Evolutionary conservation across 257 asterid species (phyloP).

Genomic region (Solanum corneliomulleri): DNA sequence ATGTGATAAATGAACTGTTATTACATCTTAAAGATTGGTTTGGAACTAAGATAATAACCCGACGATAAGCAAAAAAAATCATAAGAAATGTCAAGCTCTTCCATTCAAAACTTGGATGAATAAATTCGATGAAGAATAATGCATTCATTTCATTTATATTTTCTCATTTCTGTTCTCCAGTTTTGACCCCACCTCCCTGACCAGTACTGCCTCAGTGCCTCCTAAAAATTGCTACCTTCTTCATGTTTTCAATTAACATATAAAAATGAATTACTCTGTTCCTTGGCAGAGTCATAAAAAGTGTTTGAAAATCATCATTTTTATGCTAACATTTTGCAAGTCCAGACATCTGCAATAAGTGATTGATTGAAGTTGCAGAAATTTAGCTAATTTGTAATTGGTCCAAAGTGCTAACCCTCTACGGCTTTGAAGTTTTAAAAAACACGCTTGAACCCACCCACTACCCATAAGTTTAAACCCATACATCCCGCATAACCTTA

Average conservation of each 20-base stretch:
- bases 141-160: slow-evolving; percentile 10
- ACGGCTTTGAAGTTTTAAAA: not conserved
- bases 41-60: not conserved
- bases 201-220: not conserved
- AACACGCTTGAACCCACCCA: not conserved
- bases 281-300: not conserved
- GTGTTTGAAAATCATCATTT: slow-evolving; percentile 1
- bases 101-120: not conserved
- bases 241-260: not conserved
- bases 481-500: not conserved
- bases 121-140: not conserved
- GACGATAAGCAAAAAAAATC: not conserved
- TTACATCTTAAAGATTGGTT: not conserved
- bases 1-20: not conserved
- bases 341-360: not conserved
- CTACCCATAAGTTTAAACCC: not conserved
- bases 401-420: not conserved
- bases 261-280: not conserved
- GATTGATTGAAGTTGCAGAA: not conserved
- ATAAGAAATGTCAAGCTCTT: not conserved
- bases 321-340: slow-evolving; percentile 1
- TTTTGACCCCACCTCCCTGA: not conserved
- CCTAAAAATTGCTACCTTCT: slow-evolving; percentile 2
- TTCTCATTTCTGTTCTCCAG: not conserved
- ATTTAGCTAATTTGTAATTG: not conserved